Base-by-base conservation (phyloP, 2,329 filamentous ascomycete genomes). In the Diaporthe citrichinensis region DNA sequence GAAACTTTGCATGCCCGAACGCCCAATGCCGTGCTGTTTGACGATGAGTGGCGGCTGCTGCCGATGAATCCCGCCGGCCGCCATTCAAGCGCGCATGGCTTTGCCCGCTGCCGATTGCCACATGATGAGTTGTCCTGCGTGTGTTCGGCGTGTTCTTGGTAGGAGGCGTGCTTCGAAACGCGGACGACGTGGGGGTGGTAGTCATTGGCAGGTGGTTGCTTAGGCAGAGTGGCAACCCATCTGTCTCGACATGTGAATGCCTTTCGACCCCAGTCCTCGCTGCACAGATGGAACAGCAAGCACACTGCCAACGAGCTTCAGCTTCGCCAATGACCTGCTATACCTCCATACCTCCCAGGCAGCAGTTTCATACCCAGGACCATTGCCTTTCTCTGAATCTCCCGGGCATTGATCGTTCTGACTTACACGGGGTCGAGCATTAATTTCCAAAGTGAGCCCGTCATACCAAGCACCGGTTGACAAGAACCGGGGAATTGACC, bases 1-100 rank as follows among this genome's bases (percentile, higher is more conserved):
- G 49, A 69, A 28, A 41, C 49, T 36, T 31, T 69, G 65, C 65
- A 69, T 69, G 65, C 46, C 65, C 65, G 65, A 39, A 15, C 31
- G 65, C 34, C 46, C 46, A 69, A 69, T 55, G 65, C 65, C 23
- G 9, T 69, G 14, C 34, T 41, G 46, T 14, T 39, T 28, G 12
- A 23, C 9, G 15, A 55, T 41, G 31, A 34, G 31, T 39, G 65
- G 9, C 49, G 65, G 65, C 65, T 55, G 65, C 65, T 31, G 49
- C 65, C 46, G 46, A 39, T 46, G 46, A 49, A 25, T 39, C 46
- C 46, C 31, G 44, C 31, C 46, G 46, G 46, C 46, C 23, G 31
- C 46, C 46, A 53, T 6, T 53, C 46, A 53, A 53, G 62, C 62
- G 23, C 65, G 23, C 49, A 3, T 12, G 31, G 12, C 23, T 36